Evolutionary conservation across 1,284 basidiomycete species (phyloP).

Genomic region (Cutaneotrichosporon arboriforme): DNA sequence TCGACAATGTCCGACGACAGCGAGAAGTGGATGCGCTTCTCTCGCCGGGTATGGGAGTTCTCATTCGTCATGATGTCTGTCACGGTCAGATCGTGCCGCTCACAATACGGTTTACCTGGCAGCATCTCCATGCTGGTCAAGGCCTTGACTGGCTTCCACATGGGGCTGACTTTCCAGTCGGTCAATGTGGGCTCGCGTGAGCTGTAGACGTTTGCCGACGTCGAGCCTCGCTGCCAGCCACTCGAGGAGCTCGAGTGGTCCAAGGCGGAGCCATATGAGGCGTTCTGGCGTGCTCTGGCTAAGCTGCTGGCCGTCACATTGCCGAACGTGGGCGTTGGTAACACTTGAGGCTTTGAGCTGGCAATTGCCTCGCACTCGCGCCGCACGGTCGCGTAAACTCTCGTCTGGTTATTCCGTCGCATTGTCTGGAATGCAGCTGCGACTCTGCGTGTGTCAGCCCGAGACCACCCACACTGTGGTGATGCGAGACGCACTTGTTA

Average conservation of each 20-base stretch:
- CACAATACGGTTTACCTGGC: constrained; percentile 24
- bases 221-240: not conserved
- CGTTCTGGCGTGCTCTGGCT: not conserved
- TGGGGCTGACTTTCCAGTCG: constrained; percentile 45
- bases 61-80: constrained; percentile 35
- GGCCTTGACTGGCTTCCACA: constrained; percentile 46
- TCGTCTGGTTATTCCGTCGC: constrained; percentile 14
- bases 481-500: constrained; percentile 28
- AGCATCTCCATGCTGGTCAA: constrained; percentile 37
- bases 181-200: constrained; percentile 16
- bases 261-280: too few relatives aligned
- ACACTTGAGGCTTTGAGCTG: not conserved
- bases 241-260: too few relatives aligned
- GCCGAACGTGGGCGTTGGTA: constrained; percentile 19
- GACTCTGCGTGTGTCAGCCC: constrained; percentile 13
- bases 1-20: constrained; percentile 34
- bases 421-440: constrained; percentile 24
- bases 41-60: constrained; percentile 27
- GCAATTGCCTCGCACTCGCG: constrained; percentile 20
- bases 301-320: constrained; percentile 5
- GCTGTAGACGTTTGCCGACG: not conserved
- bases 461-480: not conserved
- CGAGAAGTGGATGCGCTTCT: constrained; percentile 26
- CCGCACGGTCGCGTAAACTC: constrained; percentile 19
- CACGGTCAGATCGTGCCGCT: not conserved